Evolutionary conservation across 1,284 basidiomycete genomes (phyloP), one percentile per base, ranked within the genome.

Genomic region (Cutaneotrichosporon cavernicola): DNA sequence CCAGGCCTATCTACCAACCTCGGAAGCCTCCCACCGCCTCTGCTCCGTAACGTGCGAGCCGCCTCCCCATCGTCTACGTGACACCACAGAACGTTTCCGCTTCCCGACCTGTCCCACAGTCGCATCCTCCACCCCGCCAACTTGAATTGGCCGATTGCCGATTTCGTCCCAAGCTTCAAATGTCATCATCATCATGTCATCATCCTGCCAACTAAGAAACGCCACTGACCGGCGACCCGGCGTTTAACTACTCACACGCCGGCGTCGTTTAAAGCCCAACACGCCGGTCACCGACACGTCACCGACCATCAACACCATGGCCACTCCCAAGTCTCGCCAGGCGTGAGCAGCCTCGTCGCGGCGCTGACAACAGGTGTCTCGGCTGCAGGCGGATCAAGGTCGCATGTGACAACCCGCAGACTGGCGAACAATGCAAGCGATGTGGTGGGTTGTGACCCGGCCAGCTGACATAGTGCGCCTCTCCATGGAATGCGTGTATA

Each of bases 331-430:
- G 26, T 8, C 49, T 22, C 49, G 49, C 2, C 49, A 50, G 13
- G 49, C 49, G 49, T 50, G 49, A 50, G 49, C 18, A 18, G 5
- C 18, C 18, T n/a, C 18, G 18, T n/a, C 43, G 14, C 18, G 49
- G 22, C 22, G 49, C 26, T 26, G 22, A 50, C 49, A 4, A 6
- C 22, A 50, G 49, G 8, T 50, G 49, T 22, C 49, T 50, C 10
- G 49, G 49, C 22, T 50, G 49, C 9, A 9, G 49, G 49, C 49
- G 49, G 49, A 50, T 50, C 49, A 50, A 50, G 49, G 49, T 50
- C 3, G 49, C 49, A 4, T 50, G 49, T 10, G 49, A 50, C 26
- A 50, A 50, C 7, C 49, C 49, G 2, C 49, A 50, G 10, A 30
- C 9, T 14, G 49, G 49, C 22, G 49, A 21, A 10, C 49, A 22